These are phyloP conservation scores for Colletotrichum karsti DNA, from an alignment of 2,329 filamentous ascomycete species.

Conservation along the genomic window DNA sequence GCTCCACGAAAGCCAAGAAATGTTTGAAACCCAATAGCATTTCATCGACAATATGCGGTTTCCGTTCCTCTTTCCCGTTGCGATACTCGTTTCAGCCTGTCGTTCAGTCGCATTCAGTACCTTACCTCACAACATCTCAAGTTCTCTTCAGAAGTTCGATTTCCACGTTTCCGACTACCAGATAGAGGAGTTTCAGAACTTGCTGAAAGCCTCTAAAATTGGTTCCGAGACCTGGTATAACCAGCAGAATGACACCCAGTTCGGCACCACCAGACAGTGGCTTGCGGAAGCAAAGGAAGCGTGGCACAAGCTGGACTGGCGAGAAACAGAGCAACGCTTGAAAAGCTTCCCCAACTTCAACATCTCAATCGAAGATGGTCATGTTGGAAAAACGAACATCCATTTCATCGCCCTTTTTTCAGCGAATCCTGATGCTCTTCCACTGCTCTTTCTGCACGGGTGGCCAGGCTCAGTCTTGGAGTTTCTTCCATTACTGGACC, in stretches of 20 bases:
- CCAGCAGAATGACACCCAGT: background rate
- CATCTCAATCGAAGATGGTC: background rate
- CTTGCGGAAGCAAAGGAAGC: background rate
- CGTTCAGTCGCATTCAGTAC: no score
- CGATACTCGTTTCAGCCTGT: no score
- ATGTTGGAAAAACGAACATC: background rate
- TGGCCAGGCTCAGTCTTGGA: constrained; percentile 64
- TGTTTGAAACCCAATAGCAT: no score
- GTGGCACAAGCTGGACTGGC: background rate
- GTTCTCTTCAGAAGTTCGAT: no score
- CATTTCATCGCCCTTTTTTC: constrained; percentile 38
- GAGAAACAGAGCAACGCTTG: background rate
- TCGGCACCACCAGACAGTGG: background rate
- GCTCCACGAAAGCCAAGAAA: no score
- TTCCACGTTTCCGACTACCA: background rate
- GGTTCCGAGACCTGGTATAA: background rate
- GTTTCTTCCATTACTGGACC: constrained; percentile 58
- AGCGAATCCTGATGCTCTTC: constrained; percentile 54
- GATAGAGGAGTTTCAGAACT: background rate
- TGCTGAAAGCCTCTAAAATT: background rate
- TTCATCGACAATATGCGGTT: no score
- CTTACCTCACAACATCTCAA: no score
- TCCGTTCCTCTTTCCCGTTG: no score
- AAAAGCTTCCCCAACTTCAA: background rate
- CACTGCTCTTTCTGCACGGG: constrained; percentile 60